Percentiles rank a stretch among this genome's conserved stretches.
These are phyloP conservation scores for Ophiocordyceps camponoti-saundersi DNA, from an alignment of 2,329 filamentous ascomycete species.

Conservation along the genomic window DNA sequence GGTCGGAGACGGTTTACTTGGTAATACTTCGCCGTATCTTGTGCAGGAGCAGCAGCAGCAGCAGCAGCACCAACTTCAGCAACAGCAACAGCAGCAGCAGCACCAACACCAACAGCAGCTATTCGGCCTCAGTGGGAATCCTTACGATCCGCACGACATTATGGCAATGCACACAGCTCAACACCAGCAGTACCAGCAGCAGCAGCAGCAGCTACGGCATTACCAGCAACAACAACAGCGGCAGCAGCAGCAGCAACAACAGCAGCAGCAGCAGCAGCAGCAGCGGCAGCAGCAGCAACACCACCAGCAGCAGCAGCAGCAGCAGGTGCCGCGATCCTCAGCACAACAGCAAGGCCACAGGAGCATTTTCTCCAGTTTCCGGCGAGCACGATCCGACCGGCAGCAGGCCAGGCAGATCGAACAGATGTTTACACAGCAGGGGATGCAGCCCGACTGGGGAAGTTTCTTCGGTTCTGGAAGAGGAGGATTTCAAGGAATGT, in stretches of 20 bases:
- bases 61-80: constrained; percentile 20
- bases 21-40: constrained; percentile 54
- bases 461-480: constrained; percentile 27
- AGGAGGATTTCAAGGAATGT: constrained; percentile 26
- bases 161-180: constrained; percentile 9
- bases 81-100: constrained; percentile 21
- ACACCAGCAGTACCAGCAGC: constrained; percentile 17
- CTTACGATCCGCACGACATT: constrained; percentile 27
- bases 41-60: constrained; percentile 32
- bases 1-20: constrained; percentile 57
- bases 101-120: constrained; percentile 4
- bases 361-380: constrained; percentile 10
- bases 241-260: constrained; percentile 12
- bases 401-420: constrained; percentile 25
- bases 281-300: constrained; percentile 12
- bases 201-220: constrained; percentile 3
- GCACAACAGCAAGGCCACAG: constrained; percentile 5
- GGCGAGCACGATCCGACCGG: constrained; percentile 9
- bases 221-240: constrained; percentile 18
- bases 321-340: constrained; percentile 7
- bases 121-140: constrained; percentile 23
- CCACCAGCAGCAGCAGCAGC: constrained; percentile 5
- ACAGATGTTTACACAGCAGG: constrained; percentile 30
- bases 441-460: constrained; percentile 27
- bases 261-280: constrained; percentile 5